These are phyloP conservation scores for Globisporangium megalacanthum DNA, from an alignment of 352 stramenopile species.

Conservation along the genomic window DNA sequence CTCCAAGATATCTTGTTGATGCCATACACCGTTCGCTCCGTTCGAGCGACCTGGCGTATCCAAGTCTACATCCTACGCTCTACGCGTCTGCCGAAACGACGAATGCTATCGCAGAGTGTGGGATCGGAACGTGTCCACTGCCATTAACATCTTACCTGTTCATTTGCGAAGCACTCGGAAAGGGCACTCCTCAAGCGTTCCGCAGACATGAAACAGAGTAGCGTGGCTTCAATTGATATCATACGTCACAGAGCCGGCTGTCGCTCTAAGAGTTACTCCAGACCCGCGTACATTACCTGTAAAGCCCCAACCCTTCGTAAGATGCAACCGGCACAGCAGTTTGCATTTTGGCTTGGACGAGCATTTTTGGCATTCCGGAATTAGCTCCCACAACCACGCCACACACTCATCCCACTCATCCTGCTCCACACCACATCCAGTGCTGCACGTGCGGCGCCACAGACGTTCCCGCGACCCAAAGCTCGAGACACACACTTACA, in stretches of 20 bases:
- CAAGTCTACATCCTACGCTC: background rate
- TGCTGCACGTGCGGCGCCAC: background rate
- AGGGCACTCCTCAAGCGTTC: too few relatives aligned
- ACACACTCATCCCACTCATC: too few relatives aligned
- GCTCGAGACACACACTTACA: background rate
- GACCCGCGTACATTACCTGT: too few relatives aligned
- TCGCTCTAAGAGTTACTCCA: too few relatives aligned
- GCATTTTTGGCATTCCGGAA: too few relatives aligned
- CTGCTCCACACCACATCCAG: background rate
- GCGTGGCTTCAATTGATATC: too few relatives aligned
- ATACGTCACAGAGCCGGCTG: too few relatives aligned
- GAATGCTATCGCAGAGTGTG: background rate
- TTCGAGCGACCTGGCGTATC: background rate
- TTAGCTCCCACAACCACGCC: too few relatives aligned
- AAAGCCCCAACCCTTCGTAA: too few relatives aligned
- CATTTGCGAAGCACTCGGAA: background rate
- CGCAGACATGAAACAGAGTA: too few relatives aligned
- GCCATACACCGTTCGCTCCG: background rate
- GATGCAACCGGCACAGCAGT: too few relatives aligned
- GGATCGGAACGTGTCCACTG: background rate
- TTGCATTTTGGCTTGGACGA: too few relatives aligned
- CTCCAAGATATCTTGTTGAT: background rate
- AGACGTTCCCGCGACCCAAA: background rate
- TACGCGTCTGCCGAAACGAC: background rate
- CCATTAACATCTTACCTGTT: background rate